A percentile compares a stretch with the other conserved stretches of the same genome.
These are phyloP conservation scores for Sideroxylon spinosum DNA, from an alignment of 179 eudicot genomes.

Conservation along the genomic window DNA sequence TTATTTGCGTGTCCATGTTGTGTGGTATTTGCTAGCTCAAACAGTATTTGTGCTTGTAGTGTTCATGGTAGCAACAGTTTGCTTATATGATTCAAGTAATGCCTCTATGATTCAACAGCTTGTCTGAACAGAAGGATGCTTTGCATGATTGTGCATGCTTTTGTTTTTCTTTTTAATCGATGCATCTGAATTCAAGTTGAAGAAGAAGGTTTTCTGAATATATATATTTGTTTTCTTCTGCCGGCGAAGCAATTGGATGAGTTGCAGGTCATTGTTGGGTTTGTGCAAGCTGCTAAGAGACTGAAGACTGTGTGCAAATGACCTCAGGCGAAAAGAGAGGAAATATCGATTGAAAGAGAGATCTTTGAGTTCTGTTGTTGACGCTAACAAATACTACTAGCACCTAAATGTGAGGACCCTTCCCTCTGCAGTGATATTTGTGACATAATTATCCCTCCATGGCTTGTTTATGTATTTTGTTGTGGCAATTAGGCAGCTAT, in stretches of 20 bases:
- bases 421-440: slow-evolving; percentile 18
- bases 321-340: slow-evolving; percentile 11
- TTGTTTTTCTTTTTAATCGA: not conserved
- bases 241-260: slow-evolving; percentile 60
- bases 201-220: not conserved
- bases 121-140: not conserved
- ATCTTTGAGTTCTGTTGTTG: slow-evolving; percentile 20
- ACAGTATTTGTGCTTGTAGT: not conserved
- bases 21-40: not conserved
- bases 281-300: slow-evolving; percentile 65
- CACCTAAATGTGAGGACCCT: not conserved
- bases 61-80: not conserved
- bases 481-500: slow-evolving; percentile 4
- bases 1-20: not conserved
- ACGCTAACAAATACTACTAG: slow-evolving; percentile 24
- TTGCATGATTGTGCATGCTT: not conserved
- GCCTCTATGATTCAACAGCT: not conserved
- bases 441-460: slow-evolving; percentile 5
- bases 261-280: slow-evolving; percentile 57
- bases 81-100: not conserved
- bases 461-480: slow-evolving; percentile 2
- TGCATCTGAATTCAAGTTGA: not conserved
- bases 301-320: slow-evolving; percentile 58
- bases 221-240: not conserved
- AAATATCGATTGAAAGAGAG: not conserved